These are phyloP conservation scores for Davidsoniella australis DNA, from an alignment of 2,329 filamentous ascomycete species.

Conservation along the genomic window DNA sequence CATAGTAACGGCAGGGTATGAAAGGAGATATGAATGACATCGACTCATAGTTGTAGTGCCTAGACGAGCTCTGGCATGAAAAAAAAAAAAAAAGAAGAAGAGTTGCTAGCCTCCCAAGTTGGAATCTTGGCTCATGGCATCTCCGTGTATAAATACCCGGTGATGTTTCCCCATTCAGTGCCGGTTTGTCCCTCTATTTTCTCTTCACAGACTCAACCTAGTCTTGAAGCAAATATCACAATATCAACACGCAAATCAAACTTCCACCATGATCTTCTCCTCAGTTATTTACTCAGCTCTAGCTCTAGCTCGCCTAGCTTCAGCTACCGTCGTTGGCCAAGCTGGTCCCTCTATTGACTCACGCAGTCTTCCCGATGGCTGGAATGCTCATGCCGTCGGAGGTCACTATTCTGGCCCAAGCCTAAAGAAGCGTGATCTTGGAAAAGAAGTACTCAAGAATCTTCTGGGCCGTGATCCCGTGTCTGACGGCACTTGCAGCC, in stretches of 20 bases:
- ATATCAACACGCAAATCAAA: background rate
- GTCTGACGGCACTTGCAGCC: background rate
- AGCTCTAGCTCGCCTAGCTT: background rate
- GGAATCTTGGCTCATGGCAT: too few relatives aligned
- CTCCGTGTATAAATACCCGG: too few relatives aligned
- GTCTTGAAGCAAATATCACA: too few relatives aligned
- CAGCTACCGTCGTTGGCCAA: background rate
- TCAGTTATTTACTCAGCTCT: background rate
- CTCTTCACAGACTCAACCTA: too few relatives aligned
- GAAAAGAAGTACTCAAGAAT: background rate
- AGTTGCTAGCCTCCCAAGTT: too few relatives aligned
- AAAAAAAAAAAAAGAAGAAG: too few relatives aligned
- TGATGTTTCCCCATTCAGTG: too few relatives aligned
- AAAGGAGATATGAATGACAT: too few relatives aligned
- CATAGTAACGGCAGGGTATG: too few relatives aligned
- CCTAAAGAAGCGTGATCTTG: background rate
- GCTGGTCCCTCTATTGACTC: background rate
- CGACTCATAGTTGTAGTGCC: too few relatives aligned
- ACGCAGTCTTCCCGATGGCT: background rate
- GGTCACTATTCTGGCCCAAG: background rate
- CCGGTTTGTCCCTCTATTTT: too few relatives aligned
- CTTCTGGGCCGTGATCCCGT: background rate
- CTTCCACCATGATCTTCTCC: background rate
- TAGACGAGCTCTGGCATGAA: too few relatives aligned
- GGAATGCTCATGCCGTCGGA: background rate